These are phyloP conservation scores for Hyaloscypha finlandica DNA, from an alignment of 495 filamentous ascomycete species.

Conservation along the genomic window DNA sequence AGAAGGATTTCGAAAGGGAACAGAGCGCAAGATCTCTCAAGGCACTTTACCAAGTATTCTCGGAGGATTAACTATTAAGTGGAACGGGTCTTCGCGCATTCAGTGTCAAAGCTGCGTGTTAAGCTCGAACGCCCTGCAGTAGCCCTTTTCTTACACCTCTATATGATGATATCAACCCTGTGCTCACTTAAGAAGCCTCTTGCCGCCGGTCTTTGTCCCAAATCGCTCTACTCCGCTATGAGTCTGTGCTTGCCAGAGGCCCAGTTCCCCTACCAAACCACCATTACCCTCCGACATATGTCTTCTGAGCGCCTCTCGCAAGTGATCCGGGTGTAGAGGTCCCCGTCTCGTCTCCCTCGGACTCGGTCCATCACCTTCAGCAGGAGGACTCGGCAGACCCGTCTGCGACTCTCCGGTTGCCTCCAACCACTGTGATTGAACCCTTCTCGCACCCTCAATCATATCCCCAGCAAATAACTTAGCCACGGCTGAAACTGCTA, in stretches of 20 bases:
- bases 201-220: slow-evolving; percentile 62
- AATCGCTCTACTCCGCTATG: slow-evolving; percentile 63
- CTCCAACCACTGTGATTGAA: slow-evolving; percentile 77
- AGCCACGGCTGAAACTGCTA: slow-evolving; percentile 75
- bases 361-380: slow-evolving; percentile 30
- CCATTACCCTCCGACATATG: slow-evolving; percentile 68
- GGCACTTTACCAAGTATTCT: too few species aligned
- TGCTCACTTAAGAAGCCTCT: slow-evolving; percentile 62
- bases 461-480: slow-evolving; percentile 86
- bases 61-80: too few species aligned
- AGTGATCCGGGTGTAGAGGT: slow-evolving; percentile 77
- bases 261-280: slow-evolving; percentile 71
- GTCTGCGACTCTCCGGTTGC: slow-evolving; percentile 40
- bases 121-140: not conserved
- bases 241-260: slow-evolving; percentile 62
- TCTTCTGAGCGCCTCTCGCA: slow-evolving; percentile 76
- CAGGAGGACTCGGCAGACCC: slow-evolving; percentile 35
- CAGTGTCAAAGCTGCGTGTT: too few species aligned
- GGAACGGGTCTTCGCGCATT: too few species aligned
- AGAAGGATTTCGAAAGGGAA: too few species aligned
- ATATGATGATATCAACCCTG: not conserved
- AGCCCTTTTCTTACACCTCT: not conserved
- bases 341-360: slow-evolving; percentile 51
- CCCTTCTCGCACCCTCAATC: slow-evolving; percentile 74
- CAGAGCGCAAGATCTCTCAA: too few species aligned